A percentile compares a stretch with the other conserved stretches of the same genome.
These are phyloP conservation scores for Aureobasidium namibiae DNA, from an alignment of 2,329 filamentous ascomycete genomes.

Conservation along the genomic window DNA sequence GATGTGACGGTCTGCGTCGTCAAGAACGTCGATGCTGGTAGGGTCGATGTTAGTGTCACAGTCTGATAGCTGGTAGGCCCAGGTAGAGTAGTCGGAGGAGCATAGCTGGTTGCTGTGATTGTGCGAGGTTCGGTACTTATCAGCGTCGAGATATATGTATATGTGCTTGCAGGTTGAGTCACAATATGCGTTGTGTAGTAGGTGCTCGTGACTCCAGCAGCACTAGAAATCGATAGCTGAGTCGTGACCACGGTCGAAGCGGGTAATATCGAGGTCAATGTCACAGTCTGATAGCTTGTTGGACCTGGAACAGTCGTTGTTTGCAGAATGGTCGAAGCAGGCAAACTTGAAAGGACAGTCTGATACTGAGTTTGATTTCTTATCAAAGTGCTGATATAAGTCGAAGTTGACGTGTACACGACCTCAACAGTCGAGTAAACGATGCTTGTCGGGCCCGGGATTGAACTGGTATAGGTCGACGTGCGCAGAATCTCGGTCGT, in stretches of 20 bases:
- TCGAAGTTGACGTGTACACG: neutral
- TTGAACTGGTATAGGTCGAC: neutral
- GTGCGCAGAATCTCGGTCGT: neutral
- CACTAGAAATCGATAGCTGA: neutral
- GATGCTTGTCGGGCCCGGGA: neutral
- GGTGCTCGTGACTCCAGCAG: neutral
- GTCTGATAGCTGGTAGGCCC: neutral
- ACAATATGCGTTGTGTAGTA: neutral
- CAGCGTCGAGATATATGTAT: neutral
- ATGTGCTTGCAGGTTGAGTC: neutral
- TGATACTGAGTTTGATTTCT: neutral
- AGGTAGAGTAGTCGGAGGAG: neutral
- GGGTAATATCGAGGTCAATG: neutral
- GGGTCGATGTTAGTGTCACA: neutral
- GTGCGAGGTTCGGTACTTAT: neutral
- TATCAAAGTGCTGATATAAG: neutral
- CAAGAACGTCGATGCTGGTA: neutral
- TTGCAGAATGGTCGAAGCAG: neutral
- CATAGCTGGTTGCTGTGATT: neutral
- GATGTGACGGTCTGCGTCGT: neutral
- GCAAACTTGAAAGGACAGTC: neutral
- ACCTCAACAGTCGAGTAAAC: neutral
- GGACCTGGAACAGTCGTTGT: neutral
- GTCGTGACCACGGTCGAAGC: neutral
- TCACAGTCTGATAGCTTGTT: neutral